Percentiles rank a stretch among this genome's conserved stretches.
phyloP scores from a whole-genome alignment of 2,329 filamentous ascomycete genomes.

The Fusarium vanettenii region DNA sequence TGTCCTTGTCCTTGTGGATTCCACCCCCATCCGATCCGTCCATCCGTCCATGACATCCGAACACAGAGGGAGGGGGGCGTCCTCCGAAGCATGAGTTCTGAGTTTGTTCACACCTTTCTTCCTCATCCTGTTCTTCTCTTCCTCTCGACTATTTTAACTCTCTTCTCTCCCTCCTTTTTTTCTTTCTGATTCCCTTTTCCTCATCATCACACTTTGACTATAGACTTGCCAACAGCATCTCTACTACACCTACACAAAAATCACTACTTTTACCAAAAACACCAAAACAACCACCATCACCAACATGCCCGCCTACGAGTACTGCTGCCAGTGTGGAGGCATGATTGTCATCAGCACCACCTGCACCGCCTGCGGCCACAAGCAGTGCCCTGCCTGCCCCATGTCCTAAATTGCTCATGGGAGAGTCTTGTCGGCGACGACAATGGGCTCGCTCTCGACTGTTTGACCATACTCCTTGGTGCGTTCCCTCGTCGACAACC shows the following conservation, averaged over 20 bases:
- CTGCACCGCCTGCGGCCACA: slow-evolving; percentile 62
- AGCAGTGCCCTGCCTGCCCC: slow-evolving; percentile 61
- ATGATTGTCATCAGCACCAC: slow-evolving; percentile 69
- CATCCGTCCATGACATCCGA: slow-evolving; percentile 29
- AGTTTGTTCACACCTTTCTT: background rate
- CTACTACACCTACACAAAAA: background rate
- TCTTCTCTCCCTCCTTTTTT: slow-evolving; percentile 20
- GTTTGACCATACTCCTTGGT: background rate
- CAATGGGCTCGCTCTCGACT: background rate
- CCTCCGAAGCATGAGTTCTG: background rate
- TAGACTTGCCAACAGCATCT: background rate
- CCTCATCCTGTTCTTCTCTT: slow-evolving; percentile 2
- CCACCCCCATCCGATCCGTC: slow-evolving; percentile 1
- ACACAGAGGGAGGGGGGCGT: background rate
- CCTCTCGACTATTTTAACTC: slow-evolving; percentile 38
- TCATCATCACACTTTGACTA: background rate
- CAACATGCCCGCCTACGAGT: slow-evolving; percentile 60
- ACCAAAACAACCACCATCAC: slow-evolving; percentile 18
- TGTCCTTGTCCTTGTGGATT: slow-evolving; percentile 8
- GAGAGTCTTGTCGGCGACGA: slow-evolving; percentile 13
- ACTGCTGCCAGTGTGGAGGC: slow-evolving; percentile 67
- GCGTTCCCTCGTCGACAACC: background rate
- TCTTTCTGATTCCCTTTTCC: background rate
- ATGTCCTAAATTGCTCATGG: slow-evolving; percentile 43
- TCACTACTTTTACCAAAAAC: slow-evolving; percentile 5